phyloP scores from a whole-genome alignment of 2,329 filamentous ascomycete species.

The Cercospora zeae-maydis region DNA sequence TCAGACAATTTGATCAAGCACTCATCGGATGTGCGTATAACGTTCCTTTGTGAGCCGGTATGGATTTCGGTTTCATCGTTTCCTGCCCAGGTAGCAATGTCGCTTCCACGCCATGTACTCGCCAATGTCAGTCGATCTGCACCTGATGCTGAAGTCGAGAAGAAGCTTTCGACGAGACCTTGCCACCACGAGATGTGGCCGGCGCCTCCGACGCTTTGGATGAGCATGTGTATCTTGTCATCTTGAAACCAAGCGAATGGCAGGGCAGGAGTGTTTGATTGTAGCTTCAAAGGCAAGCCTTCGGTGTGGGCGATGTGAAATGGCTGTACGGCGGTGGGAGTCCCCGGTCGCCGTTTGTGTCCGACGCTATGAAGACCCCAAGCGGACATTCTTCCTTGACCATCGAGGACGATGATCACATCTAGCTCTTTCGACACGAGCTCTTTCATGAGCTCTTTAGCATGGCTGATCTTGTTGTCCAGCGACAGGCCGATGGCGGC shows the following conservation, averaged over 20 bases:
- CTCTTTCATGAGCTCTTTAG: constrained; percentile 78
- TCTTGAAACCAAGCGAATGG: constrained; percentile 32
- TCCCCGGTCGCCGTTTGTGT: constrained; percentile 55
- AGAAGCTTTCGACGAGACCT: constrained; percentile 70
- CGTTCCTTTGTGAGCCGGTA: neutral
- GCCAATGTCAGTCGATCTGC: constrained; percentile 20
- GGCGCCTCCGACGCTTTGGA: constrained; percentile 71
- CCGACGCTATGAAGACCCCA: constrained; percentile 90
- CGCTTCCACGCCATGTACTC: constrained; percentile 8
- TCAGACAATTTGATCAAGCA: neutral
- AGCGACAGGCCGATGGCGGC: constrained; percentile 51
- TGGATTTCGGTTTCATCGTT: neutral
- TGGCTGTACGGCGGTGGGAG: constrained; percentile 54
- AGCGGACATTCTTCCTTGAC: constrained; percentile 79
- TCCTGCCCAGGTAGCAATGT: constrained; percentile 1
- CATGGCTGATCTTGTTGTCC: constrained; percentile 58
- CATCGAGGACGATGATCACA: constrained; percentile 80
- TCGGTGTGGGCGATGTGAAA: constrained; percentile 83
- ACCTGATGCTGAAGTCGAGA: constrained; percentile 58
- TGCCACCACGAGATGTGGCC: constrained; percentile 80
- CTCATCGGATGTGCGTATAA: neutral
- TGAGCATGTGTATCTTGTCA: constrained; percentile 52
- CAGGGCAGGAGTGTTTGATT: constrained; percentile 19
- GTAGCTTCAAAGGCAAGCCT: constrained; percentile 41
- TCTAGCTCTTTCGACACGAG: constrained; percentile 83